Base-by-base conservation (phyloP, 1,284 basidiomycete genomes). In the Puccinia horiana region DNA sequence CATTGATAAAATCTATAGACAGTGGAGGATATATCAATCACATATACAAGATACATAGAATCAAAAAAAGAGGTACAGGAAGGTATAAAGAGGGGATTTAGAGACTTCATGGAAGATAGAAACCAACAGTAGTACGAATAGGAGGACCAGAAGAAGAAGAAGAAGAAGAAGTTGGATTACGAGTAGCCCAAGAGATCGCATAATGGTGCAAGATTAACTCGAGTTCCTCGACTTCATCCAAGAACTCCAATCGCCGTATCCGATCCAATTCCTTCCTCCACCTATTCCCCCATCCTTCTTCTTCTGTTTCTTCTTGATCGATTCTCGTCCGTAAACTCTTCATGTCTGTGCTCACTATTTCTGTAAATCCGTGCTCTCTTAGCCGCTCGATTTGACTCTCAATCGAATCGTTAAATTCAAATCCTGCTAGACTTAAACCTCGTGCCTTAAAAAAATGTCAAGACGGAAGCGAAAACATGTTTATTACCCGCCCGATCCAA, bases 221-320 rank as follows among this genome's bases (percentile, higher is more conserved):
- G 26, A 97, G 89, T 87, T 98, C 95, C 86, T 98, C 95, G 18
- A 94, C 89, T 87, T 97, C 95, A 85, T 98, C 95, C 9, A 97
- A 89, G 87, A 93, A 90, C 86, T 96, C 95, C 11, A 96, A 88
- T 81, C 88, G 89, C 0, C 92, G 90, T 85, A 95, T 92, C 83
- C 94, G 94, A 84, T 52, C 20, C 16, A 82, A 26, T 47, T 70
- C 75, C 44, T 4, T n/a, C 8, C 29, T 23, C 63, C 54, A 75
- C 23, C 20, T 26, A 14, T 23, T 16, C 23, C 26, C 63, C 35
- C 32, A 40, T 29, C 16, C 6, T 35, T 75, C 35, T 23, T 47
- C 54, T 77, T 70, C 26, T 18, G 0, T 20, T 14, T 5, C 54
- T 44, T 44, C 56, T 20, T 44, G 69, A 77, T n/a, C 35, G 2